Conservation (phyloP, 2,329 filamentous ascomycete species). For the Diplodia sapinea region DNA sequence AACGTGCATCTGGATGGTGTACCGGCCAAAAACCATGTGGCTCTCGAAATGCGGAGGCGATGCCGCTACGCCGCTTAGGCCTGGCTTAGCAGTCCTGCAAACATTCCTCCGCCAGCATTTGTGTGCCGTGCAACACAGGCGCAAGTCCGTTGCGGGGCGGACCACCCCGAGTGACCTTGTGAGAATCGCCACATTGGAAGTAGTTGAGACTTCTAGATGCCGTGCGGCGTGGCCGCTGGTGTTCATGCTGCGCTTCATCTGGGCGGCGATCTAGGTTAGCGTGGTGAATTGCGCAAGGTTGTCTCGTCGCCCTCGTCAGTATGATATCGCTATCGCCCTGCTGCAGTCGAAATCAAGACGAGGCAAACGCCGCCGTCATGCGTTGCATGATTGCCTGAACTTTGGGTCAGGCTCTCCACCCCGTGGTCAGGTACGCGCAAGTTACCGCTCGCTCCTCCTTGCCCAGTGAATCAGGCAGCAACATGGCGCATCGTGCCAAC, state of each 20-base stretch:
- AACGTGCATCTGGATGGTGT: slow-evolving; percentile 9
- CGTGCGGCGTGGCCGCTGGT: slow-evolving; percentile 13
- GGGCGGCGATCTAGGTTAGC: slow-evolving; percentile 10
- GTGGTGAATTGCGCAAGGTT: not conserved
- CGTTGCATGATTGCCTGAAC: slow-evolving; percentile 16
- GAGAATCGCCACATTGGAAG: slow-evolving; percentile 27
- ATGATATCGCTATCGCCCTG: not conserved
- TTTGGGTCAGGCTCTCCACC: slow-evolving; percentile 5
- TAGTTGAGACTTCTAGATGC: slow-evolving; percentile 6
- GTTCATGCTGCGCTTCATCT: slow-evolving; percentile 12
- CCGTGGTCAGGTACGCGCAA: not conserved
- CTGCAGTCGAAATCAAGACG: not conserved
- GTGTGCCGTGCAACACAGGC: slow-evolving; percentile 6
- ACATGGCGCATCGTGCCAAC: slow-evolving; percentile 11
- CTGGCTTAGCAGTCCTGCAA: slow-evolving; percentile 8
- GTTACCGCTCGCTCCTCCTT: not conserved
- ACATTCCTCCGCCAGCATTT: slow-evolving; percentile 4
- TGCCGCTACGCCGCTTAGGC: slow-evolving; percentile 11
- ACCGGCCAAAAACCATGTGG: slow-evolving; percentile 2
- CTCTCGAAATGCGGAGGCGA: slow-evolving; percentile 8
- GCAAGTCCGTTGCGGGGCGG: slow-evolving; percentile 13
- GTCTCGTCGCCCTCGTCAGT: slow-evolving; percentile 3
- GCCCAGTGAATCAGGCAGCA: not conserved
- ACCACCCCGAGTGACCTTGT: slow-evolving; percentile 11
- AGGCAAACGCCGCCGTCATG: slow-evolving; percentile 13